Evolutionary conservation across 140 eudicot genomes (phyloP), one percentile per base, ranked within the genome.

Genomic region (Erigeron philadelphicus): DNA sequence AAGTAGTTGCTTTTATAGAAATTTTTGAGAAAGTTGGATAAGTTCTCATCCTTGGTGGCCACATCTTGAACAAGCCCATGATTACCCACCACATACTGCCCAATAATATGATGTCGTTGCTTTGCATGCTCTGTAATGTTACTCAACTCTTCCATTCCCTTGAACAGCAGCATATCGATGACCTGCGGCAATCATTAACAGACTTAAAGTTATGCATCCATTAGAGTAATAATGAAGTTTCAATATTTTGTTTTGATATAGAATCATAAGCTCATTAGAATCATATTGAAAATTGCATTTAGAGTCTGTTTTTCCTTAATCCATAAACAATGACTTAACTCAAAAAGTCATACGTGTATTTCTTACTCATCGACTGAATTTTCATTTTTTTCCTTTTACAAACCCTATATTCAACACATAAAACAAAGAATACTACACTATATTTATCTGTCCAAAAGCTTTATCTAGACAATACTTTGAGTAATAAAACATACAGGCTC

Each of bases 101-200:
- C 97, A 65, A 90, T 78, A 40, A 90, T 85, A 79, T 90, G 97
- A 72, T 90, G 97, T 68, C 97, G 83, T 82, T 90, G 97, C 82
- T 90, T 90, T 25, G 97, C 84, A 40, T 90, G 97, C 70, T 90
- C 90, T 58, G 81, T 85, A 67, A 90, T 64, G 70, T 85, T 84
- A 60, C 72, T 78, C 80, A 90, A 62, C 58, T 90, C 97, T 72
- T 90, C 97, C 61, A 78, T 88, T 18, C 83, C 97, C 80, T 90
- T 90, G 84, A 90, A 85, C 5, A 90, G 78, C 82, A 90, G 82
- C 94, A 88, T 81, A 76, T 88, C 97, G 58, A 90, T 88, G 58
- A 90, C 96, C 97, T 90, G 90, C 62, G 66, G 64, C 45, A 52
- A 48, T 60, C 16, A 43, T 64, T 18, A 8, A 19, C 54, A 15